phyloP scores from a whole-genome alignment of 164 flowering plant genomes.

The Litsea cubeba region DNA sequence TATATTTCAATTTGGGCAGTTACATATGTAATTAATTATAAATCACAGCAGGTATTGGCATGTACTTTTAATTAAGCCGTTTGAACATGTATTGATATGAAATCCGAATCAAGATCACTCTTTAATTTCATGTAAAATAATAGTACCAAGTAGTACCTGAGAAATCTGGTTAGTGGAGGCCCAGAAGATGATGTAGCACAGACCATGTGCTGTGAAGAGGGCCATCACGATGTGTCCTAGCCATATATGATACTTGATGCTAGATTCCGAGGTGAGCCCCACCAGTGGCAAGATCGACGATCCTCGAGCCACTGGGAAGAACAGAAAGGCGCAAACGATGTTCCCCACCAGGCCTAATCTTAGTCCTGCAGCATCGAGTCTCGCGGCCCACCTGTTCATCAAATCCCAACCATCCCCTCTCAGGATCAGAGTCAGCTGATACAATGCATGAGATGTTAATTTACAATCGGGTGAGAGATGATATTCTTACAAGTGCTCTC shows the following conservation, averaged over 20 bases:
- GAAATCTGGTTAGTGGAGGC: conserved; percentile 12
- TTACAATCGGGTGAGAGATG: neutral
- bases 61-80: too few relatives aligned
- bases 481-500: conserved; percentile 35
- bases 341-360: conserved; percentile 66
- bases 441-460: neutral
- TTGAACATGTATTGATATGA: too few relatives aligned
- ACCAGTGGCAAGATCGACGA: conserved; percentile 63
- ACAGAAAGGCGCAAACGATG: conserved; percentile 52
- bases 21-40: too few relatives aligned
- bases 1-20: too few relatives aligned
- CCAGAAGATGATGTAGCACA: conserved; percentile 48
- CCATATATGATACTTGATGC: conserved; percentile 83
- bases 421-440: neutral
- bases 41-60: too few relatives aligned
- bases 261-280: conserved; percentile 19
- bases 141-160: neutral
- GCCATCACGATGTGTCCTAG: conserved; percentile 62
- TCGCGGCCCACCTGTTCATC: conserved; percentile 52
- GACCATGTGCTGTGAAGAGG: conserved; percentile 63
- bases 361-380: conserved; percentile 32
- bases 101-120: too few relatives aligned
- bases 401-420: neutral
- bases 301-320: conserved; percentile 73
- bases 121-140: too few relatives aligned